Base-by-base conservation (phyloP, 495 filamentous ascomycete species). In the Lindgomyces ingoldianus region DNA sequence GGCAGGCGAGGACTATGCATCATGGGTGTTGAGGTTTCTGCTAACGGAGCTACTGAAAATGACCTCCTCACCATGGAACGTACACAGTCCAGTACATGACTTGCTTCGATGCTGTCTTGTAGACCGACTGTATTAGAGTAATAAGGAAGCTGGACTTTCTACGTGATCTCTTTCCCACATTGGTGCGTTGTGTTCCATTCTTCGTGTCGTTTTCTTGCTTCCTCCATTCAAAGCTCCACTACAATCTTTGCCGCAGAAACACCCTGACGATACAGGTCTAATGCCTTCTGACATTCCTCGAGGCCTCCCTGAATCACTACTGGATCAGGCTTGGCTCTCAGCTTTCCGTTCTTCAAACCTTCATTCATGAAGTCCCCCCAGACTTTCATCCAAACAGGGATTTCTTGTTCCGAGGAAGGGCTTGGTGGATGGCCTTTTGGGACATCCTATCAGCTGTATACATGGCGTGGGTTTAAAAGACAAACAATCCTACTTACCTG, bases 161-260 rank as follows among this genome's bases (percentile, higher is more conserved):
- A n/a, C n/a, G n/a, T n/a, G n/a, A n/a, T n/a, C n/a, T n/a, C n/a
- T n/a, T n/a, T n/a, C n/a, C n/a, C n/a, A n/a, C n/a, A n/a, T n/a
- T n/a, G n/a, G n/a, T n/a, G n/a, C n/a, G n/a, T n/a, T n/a, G n/a
- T n/a, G n/a, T n/a, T n/a, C n/a, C n/a, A n/a, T n/a, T n/a, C n/a
- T n/a, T n/a, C n/a, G n/a, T n/a, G n/a, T n/a, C n/a, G n/a, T n/a
- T n/a, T n/a, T n/a, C n/a, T n/a, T n/a, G n/a, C n/a, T n/a, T 54
- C 50, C n/a, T 49, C 21, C 14, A 6, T 55, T 19, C 12, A 44
- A n/a, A 66, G 6, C 45, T 70, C 51, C 27, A 76, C 72, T 14
- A 76, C 73, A 49, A 79, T 45, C 59, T 81, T 81, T 51, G 69
- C 62, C 0, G 77, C 77, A 42, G 74, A 76, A 0, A 75, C 73